Percentiles rank a stretch among this genome's conserved stretches.
These are phyloP conservation scores for Colletotrichum trifolii DNA, from an alignment of 2,329 filamentous ascomycete species.

Conservation along the genomic window DNA sequence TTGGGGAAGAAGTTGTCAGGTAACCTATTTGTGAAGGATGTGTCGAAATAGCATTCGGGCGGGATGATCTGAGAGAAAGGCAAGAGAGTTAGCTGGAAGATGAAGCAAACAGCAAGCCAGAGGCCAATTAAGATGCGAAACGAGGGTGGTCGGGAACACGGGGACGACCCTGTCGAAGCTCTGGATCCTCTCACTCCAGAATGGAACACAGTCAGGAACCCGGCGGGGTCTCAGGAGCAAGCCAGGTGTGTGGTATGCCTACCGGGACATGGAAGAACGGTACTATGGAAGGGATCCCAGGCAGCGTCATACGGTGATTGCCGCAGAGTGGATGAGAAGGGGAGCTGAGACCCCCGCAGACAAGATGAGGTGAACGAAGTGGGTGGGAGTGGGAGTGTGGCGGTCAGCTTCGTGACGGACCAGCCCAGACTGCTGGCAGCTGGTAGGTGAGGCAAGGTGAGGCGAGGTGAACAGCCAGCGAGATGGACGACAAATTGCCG, in stretches of 20 bases:
- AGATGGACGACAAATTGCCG: too few relatives aligned
- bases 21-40: slow-evolving; percentile 75
- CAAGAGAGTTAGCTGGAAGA: slow-evolving; percentile 22
- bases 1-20: slow-evolving; percentile 75
- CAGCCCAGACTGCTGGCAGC: slow-evolving; percentile 5
- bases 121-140: slow-evolving; percentile 26
- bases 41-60: slow-evolving; percentile 61
- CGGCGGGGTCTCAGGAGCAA: background rate
- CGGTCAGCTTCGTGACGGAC: background rate
- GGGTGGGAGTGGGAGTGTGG: slow-evolving; percentile 11
- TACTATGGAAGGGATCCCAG: slow-evolving; percentile 22
- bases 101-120: background rate
- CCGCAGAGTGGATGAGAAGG: slow-evolving; percentile 34
- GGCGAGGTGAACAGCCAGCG: too few relatives aligned
- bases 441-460: too few relatives aligned
- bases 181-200: slow-evolving; percentile 8
- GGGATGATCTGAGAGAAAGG: slow-evolving; percentile 36
- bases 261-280: too few relatives aligned
- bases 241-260: too few relatives aligned
- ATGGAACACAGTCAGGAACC: slow-evolving; percentile 17
- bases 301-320: slow-evolving; percentile 34
- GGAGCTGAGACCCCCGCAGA: slow-evolving; percentile 30
- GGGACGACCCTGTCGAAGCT: slow-evolving; percentile 14
- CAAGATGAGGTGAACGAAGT: slow-evolving; percentile 2
- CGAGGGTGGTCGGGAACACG: slow-evolving; percentile 33